Evolutionary conservation across 129 eudicot species (phyloP).

Genomic region (Centaurea solstitialis): DNA sequence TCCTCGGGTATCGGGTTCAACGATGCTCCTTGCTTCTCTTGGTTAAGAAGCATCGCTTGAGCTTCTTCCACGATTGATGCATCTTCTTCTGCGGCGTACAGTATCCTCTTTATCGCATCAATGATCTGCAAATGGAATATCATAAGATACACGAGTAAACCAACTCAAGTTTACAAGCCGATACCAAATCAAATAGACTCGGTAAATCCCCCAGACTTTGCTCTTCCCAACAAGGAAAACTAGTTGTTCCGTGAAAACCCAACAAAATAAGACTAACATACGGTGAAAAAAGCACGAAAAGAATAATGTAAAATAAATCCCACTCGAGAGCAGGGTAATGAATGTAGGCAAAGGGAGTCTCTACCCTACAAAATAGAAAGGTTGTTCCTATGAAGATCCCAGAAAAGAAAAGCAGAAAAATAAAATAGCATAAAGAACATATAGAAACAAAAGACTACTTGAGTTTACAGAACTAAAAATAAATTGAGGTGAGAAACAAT

Average conservation of each 20-base stretch:
- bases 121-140: conserved; percentile 43
- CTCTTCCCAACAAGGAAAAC: background rate
- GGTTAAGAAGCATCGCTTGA: conserved; percentile 61
- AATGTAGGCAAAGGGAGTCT: background rate
- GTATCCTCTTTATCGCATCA: conserved; percentile 73
- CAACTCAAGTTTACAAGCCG: background rate
- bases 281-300: background rate
- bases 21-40: conserved; percentile 34
- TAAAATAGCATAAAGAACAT: background rate
- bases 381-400: background rate
- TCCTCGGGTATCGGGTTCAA: conserved; percentile 48
- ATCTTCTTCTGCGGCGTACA: conserved; percentile 84
- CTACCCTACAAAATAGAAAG: background rate
- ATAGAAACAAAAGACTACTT: background rate
- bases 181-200: background rate
- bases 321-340: background rate
- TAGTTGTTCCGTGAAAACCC: background rate
- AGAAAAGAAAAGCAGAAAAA: background rate
- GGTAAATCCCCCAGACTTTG: background rate
- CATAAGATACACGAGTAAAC: background rate
- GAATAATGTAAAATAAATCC: background rate
- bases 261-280: background rate
- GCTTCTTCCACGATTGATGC: conserved; percentile 82
- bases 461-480: background rate
- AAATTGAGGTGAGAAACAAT: conserved; percentile 2